Conservation (phyloP, 225 moss, liverwort and hornwort species). For the Polytrichum commune region DNA sequence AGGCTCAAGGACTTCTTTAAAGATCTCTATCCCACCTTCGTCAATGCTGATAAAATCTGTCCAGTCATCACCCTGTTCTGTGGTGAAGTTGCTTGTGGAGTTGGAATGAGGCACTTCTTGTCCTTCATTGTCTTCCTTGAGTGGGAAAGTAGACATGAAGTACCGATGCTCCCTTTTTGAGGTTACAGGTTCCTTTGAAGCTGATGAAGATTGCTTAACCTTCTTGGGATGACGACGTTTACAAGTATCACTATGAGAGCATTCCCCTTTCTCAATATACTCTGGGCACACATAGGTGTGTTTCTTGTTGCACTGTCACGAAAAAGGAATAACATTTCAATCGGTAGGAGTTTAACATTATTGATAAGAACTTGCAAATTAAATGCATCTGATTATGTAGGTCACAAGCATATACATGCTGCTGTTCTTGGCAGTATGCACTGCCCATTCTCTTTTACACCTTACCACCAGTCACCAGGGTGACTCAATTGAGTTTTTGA, state of each 20-base stretch:
- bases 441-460: too few species aligned
- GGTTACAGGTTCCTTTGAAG: conserved; percentile 31
- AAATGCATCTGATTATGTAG: too few species aligned
- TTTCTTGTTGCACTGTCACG: conserved; percentile 95
- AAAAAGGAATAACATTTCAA: neutral
- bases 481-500: neutral
- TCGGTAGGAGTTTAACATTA: neutral
- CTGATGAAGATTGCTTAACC: conserved; percentile 30
- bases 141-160: conserved; percentile 46
- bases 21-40: conserved; percentile 27
- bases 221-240: conserved; percentile 91
- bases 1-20: conserved; percentile 24
- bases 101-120: conserved; percentile 17
- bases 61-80: conserved; percentile 30
- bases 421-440: too few species aligned
- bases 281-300: conserved; percentile 91
- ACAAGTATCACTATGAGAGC: conserved; percentile 54
- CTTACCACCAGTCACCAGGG: neutral
- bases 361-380: neutral
- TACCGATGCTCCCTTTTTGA: conserved; percentile 74
- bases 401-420: too few species aligned
- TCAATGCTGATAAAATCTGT: conserved; percentile 53
- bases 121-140: conserved; percentile 15
- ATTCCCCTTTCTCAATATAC: conserved; percentile 77
- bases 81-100: conserved; percentile 3